Conservation (phyloP, 1,284 basidiomycete species). For the Ceratobasidium sp. region DNA sequence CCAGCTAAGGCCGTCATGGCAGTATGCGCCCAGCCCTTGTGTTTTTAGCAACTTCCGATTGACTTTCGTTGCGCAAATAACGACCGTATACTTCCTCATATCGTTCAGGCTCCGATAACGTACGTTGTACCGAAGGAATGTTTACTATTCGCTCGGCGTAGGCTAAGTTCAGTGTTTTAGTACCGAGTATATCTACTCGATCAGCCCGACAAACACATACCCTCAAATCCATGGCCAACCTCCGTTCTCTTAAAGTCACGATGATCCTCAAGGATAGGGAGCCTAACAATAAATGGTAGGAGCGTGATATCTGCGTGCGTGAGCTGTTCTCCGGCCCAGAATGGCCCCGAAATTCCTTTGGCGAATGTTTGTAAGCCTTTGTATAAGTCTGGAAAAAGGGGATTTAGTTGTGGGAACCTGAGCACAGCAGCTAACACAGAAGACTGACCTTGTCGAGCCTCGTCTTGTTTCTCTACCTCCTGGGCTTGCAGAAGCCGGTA, state of each 20-base stretch:
- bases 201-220: background rate
- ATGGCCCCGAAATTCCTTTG: constrained; percentile 15
- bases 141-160: constrained; percentile 38
- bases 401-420: too few species aligned
- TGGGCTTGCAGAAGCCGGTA: constrained; percentile 39
- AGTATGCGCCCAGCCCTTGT: constrained; percentile 36
- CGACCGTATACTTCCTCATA: constrained; percentile 40
- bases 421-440: background rate
- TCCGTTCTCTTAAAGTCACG: constrained; percentile 29
- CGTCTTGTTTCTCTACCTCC: constrained; percentile 29
- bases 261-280: constrained; percentile 33
- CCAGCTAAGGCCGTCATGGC: background rate
- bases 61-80: constrained; percentile 38
- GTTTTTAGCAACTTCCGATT: constrained; percentile 39
- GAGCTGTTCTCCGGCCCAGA: constrained; percentile 38
- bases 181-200: background rate
- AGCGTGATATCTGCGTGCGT: constrained; percentile 38
- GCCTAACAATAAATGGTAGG: constrained; percentile 31
- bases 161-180: background rate
- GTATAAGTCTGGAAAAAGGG: constrained; percentile 11
- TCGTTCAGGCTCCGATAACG: constrained; percentile 21
- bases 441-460: constrained; percentile 29
- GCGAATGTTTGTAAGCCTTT: constrained; percentile 32
- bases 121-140: constrained; percentile 35
- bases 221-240: constrained; percentile 37